Evolutionary conservation across 257 asterid genomes (phyloP).

Genomic region (Nicotiana attenuata): DNA sequence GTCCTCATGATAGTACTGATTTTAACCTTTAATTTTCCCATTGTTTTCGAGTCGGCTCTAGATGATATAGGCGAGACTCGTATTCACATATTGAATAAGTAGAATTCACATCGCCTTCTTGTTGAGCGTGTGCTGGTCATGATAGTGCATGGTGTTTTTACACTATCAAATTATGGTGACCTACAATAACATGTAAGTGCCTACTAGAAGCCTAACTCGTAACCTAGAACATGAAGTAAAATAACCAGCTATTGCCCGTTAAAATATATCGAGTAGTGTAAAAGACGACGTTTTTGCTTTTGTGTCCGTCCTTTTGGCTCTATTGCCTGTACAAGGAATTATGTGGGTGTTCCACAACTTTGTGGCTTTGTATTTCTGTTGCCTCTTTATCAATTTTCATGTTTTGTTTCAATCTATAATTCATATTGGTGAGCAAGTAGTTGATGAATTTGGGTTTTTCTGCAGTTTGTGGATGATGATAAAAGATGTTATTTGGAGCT

Average conservation of each 20-base stretch:
- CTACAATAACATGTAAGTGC: background rate
- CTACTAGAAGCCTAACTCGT: background rate
- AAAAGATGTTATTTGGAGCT: conserved; percentile 64
- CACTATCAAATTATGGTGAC: background rate
- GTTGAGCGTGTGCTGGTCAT: background rate
- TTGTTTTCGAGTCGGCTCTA: background rate
- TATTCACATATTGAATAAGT: background rate
- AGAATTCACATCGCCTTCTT: background rate
- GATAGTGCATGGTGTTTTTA: background rate
- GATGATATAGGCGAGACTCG: background rate
- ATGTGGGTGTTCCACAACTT: background rate
- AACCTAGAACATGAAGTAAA: background rate
- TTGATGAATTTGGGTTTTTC: background rate
- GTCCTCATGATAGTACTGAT: background rate
- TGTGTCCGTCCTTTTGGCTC: background rate
- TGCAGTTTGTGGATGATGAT: conserved; percentile 74
- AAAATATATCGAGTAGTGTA: background rate
- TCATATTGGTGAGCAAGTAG: background rate
- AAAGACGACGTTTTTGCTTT: background rate
- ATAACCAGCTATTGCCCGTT: background rate
- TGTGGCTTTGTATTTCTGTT: background rate
- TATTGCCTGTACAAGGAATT: background rate
- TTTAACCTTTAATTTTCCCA: background rate
- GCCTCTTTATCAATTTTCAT: background rate
- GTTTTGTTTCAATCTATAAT: background rate